Conservation (phyloP, 768 basidiomycete species). For the Punctularia strigosozonata region DNA sequence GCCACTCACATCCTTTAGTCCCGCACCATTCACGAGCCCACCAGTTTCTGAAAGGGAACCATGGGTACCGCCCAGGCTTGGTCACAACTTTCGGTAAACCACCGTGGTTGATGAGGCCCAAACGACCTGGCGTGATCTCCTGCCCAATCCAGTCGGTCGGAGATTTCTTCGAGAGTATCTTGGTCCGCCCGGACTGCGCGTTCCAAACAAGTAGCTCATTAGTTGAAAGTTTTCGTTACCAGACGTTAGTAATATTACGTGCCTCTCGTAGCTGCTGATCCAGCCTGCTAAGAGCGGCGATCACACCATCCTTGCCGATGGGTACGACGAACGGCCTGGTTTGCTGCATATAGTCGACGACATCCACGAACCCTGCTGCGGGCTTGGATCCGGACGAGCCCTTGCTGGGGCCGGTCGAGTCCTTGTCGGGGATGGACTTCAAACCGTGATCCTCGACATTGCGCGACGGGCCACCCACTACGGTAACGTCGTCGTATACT, state of each 20-base stretch:
- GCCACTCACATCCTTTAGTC: conserved; percentile 49
- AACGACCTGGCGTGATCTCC: conserved; percentile 58
- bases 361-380: too few relatives aligned
- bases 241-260: conserved; percentile 7
- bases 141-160: conserved; percentile 62
- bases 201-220: not conserved
- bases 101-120: conserved; percentile 75
- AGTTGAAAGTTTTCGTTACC: not conserved
- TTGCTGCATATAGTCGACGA: too few relatives aligned
- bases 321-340: conserved; percentile 58
- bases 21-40: conserved; percentile 72
- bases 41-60: conserved; percentile 70
- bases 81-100: conserved; percentile 70
- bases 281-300: conserved; percentile 58
- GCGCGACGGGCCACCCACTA: too few relatives aligned
- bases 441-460: too few relatives aligned
- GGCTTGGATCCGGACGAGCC: too few relatives aligned
- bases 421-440: too few relatives aligned
- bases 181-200: conserved; percentile 39
- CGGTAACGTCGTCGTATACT: too few relatives aligned
- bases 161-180: conserved; percentile 49
- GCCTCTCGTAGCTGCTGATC: conserved; percentile 50
- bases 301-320: conserved; percentile 55
- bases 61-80: conserved; percentile 67
- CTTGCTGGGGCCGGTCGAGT: too few relatives aligned